phyloP scores from a whole-genome alignment of 352 stramenopile genomes.

The Globisporangium lucens region DNA sequence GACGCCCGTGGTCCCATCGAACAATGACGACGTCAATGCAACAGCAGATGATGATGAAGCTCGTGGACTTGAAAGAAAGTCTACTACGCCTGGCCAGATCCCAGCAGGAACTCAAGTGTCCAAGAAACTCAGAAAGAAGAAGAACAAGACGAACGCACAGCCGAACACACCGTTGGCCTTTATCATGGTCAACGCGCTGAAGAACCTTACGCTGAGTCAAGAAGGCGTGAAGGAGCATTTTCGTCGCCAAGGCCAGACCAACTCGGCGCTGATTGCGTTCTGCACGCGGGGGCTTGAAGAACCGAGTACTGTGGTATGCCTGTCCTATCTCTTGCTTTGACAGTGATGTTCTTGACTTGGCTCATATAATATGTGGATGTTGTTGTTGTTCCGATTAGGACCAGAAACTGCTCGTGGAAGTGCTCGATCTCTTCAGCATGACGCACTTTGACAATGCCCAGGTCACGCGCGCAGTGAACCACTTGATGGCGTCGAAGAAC shows the following conservation, averaged over 20 bases:
- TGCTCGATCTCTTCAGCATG: conserved; percentile 50
- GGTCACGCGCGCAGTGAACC: conserved; percentile 21
- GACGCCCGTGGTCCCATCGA: neutral
- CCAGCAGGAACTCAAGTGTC: neutral
- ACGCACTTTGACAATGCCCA: conserved; percentile 19
- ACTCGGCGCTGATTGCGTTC: conserved; percentile 7
- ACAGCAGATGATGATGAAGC: neutral
- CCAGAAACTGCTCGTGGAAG: conserved; percentile 54
- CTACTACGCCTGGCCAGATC: neutral
- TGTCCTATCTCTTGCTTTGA: neutral
- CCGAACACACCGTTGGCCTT: conserved; percentile 56
- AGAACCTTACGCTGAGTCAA: conserved; percentile 27
- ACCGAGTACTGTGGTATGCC: neutral
- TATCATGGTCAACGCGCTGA: conserved; percentile 52
- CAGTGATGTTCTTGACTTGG: neutral
- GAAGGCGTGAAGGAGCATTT: conserved; percentile 3
- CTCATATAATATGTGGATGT: neutral
- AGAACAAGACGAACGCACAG: conserved; percentile 33
- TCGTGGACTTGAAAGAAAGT: neutral
- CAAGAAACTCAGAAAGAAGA: conserved; percentile 18
- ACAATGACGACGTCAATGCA: neutral
- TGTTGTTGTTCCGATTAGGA: conserved; percentile 24
- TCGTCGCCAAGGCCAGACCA: neutral
- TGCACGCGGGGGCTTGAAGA: conserved; percentile 6
- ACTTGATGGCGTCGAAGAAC: conserved; percentile 35